Base-by-base conservation (phyloP, 768 basidiomycete genomes). In the Xerocomellus amylosporus region DNA sequence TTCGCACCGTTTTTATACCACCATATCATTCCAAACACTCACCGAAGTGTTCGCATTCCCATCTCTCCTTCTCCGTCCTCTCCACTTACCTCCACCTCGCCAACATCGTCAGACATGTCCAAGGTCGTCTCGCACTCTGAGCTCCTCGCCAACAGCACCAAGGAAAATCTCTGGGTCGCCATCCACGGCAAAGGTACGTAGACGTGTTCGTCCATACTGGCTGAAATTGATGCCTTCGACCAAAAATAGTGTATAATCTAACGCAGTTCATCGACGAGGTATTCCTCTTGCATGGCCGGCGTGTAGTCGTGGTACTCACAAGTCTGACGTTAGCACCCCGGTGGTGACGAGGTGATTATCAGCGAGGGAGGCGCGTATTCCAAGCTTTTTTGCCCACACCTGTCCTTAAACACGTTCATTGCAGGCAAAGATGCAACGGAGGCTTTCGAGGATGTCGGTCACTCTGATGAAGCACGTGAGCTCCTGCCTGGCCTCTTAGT, bases 391-490 rank as follows among this genome's bases (percentile, higher is more conserved):
- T 53, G 34, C 34, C 31, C 31, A 40, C 30, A 22, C 46, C 30
- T 17, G 22, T 52, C 28, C 22, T 15, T 43, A 31, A 49, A 55
- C n/a, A 44, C n/a, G 17, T 31, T 41, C 47, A 37, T 59, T 58
- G 19, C 73, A 95, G 93, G 90, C 64, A 87, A 89, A 71, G 94
- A 98, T 71, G 95, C 96, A 22, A 95, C 96, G 33, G 97, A 98
- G 67, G 93, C 97, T 7, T 99, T 99, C 67, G 96, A 98, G 75
- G 97, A 99, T 71, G 96, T 99, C 30, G 97, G 97, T 30, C 97
- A 98, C 81, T 98, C 95, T 1, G 96, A 98, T 63, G 97, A 99
- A 75, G 97, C 97, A 24, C 86, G 97, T 49, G 87, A 79, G 13
- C 80, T 95, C 54, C 79, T 98, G 49, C 83, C 82, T 17, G 85